Base-by-base conservation (phyloP, 192 early-diverging fungal species). In the Backusella tarrabulga region DNA sequence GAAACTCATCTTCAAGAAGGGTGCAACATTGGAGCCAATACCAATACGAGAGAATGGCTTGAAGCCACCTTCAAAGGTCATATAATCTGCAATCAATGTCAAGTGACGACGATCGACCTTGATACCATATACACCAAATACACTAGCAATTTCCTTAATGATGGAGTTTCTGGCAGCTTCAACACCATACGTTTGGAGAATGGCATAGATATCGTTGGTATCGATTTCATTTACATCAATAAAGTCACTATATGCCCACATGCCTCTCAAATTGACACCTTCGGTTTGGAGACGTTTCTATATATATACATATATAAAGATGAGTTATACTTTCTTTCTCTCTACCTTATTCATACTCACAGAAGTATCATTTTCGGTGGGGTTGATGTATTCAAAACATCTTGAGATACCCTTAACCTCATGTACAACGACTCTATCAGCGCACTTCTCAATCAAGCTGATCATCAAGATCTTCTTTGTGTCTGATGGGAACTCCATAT, bases 51-150 rank as follows among this genome's bases (percentile, higher is more conserved):
- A 98, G 88, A 99, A 98, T 6, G 98, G 94, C 77, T 98, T 98
- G 90, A 94, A 99, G 2, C 92, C 96, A 73, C 98, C 97, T 87
- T 99, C 98, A 80, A 98, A 99, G 0, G 98, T 99, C 98, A 99
- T 99, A 81, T 97, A 98, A 81, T 99, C 98, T 52, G 97, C 97
- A 84, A 99, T 97, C 75, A 99, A 80, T 42, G 91, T 91, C 84
- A 99, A 91, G 81, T 99, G 98, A n/a, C 97, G 93, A 46, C 86
- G 86, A 84, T 99, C 95, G 71, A 99, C 95, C 60, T 83, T 88
- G 74, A 99, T 99, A 68, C 96, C 93, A 81, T 99, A 99, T 2
- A 92, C 95, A 44, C 88, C 92, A 79, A 99, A 99, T 38, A 99
- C 98, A 29, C 87, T 85, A 7, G 90, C 90, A 67, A 99, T 90